These are phyloP conservation scores for Globisporangium irregulare DNA, from an alignment of 352 stramenopile species.

Conservation along the genomic window DNA sequence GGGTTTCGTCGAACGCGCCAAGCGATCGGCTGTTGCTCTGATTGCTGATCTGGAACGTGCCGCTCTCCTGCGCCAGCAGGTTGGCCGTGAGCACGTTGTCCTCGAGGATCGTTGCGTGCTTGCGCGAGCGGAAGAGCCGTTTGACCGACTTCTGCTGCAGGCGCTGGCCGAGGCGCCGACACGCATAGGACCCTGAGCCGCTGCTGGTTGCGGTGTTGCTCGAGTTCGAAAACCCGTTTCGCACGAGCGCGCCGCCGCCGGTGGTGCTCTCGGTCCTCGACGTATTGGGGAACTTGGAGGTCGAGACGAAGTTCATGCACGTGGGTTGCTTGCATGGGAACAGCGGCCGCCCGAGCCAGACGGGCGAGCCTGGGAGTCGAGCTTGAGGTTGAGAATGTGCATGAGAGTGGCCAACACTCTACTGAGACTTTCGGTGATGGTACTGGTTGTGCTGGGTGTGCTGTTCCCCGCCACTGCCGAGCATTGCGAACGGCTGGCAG, in stretches of 20 bases:
- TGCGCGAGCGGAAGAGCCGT: slow-evolving; percentile 2
- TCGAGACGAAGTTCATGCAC: background rate
- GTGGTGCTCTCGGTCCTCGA: background rate
- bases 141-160: slow-evolving; percentile 5
- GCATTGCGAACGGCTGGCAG: slow-evolving; percentile 34
- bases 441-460: background rate
- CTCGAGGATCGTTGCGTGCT: slow-evolving; percentile 4
- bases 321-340: background rate
- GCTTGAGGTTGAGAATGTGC: too few species aligned
- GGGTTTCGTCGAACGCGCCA: background rate
- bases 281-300: background rate
- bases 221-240: too few species aligned
- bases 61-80: slow-evolving; percentile 1
- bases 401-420: background rate
- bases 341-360: background rate
- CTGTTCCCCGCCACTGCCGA: slow-evolving; percentile 15
- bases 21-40: background rate
- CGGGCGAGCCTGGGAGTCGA: background rate
- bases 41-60: too few species aligned
- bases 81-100: slow-evolving; percentile 8
- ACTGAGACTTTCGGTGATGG: background rate
- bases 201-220: background rate
- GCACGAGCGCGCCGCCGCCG: background rate
- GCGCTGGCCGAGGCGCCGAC: background rate
- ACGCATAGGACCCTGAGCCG: background rate